Evolutionary conservation across 169 alveolate genomes (phyloP), one percentile per base, ranked within the genome.

Genomic region (Fabrea salina): DNA sequence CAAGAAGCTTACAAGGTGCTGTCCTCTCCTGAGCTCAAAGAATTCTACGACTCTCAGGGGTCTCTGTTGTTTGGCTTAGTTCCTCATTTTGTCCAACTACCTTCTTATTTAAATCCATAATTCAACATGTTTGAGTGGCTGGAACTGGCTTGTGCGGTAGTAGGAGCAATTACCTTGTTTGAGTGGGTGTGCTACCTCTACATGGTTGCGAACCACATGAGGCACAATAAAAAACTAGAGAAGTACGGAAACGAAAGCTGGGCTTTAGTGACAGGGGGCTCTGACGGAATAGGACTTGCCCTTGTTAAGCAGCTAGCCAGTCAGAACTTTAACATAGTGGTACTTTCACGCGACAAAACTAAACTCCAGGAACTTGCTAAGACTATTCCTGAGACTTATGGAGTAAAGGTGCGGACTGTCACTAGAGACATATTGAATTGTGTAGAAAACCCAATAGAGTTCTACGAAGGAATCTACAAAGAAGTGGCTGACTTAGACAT

Each of bases 251-350:
- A 13, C 19, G 30, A 70, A 35, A 25, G 72, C 40, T 74, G 81
- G 81, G 84, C 83, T 13, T 19, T 76, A 47, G 39, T 82, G 5
- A 82, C 88, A 11, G 88, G 82, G 2, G 64, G 75, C 25, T 64
- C 88, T n/a, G 67, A 76, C 40, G 88, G 88, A 22, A 59, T 82
- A n/a, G 88, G 88, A 1, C 41, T 56, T 37, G 83, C 76, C 13
- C 76, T 53, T 68, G 79, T 77, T 66, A 64, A 54, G 30, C 75
- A 51, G 19, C 68, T 82, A 39, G 88, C 84, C 16, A 75, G 43
- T 43, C 43, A 58, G 58, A 71, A 71, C 41, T 70, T 74, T 41
- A 82, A 82, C 68, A 35, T 82, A 25, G 72, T 82, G 7, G 25
- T 75, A 47, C 64, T 70, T 0, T 32, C 79, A 4, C 44, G 88